These are phyloP conservation scores for Neospora caninum DNA, from an alignment of 169 alveolate species.

Conservation along the genomic window DNA sequence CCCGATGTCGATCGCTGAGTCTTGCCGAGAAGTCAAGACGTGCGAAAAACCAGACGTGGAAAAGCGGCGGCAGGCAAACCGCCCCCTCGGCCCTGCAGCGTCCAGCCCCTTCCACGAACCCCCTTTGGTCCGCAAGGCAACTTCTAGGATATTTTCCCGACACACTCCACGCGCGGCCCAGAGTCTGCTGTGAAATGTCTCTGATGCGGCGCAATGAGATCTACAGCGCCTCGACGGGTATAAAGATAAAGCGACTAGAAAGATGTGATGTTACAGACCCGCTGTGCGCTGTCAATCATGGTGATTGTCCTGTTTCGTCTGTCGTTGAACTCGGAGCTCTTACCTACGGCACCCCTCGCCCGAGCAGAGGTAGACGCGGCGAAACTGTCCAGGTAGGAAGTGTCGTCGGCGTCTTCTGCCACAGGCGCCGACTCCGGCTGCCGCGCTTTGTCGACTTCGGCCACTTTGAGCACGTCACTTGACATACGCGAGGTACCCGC, in stretches of 20 bases:
- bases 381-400: constrained; percentile 5
- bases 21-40: background rate
- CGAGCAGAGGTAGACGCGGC: background rate
- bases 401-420: background rate
- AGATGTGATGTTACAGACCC: too few relatives aligned
- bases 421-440: constrained; percentile 26
- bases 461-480: constrained; percentile 5
- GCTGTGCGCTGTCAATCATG: background rate
- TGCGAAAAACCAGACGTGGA: background rate
- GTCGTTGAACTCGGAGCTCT: background rate
- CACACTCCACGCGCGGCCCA: too few relatives aligned
- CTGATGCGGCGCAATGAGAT: too few relatives aligned
- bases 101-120: too few relatives aligned
- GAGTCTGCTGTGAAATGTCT: too few relatives aligned
- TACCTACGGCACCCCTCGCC: background rate
- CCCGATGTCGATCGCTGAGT: background rate
- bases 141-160: too few relatives aligned
- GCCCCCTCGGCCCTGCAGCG: too few relatives aligned
- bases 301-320: background rate
- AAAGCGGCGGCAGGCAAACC: background rate
- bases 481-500: background rate
- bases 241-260: too few relatives aligned
- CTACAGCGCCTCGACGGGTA: too few relatives aligned
- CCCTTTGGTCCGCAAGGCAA: too few relatives aligned
- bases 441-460: background rate